Evolutionary conservation across 75 land plant species (phyloP), one percentile per base, ranked within the genome.

Genomic region (Ceratopteris richardii): DNA sequence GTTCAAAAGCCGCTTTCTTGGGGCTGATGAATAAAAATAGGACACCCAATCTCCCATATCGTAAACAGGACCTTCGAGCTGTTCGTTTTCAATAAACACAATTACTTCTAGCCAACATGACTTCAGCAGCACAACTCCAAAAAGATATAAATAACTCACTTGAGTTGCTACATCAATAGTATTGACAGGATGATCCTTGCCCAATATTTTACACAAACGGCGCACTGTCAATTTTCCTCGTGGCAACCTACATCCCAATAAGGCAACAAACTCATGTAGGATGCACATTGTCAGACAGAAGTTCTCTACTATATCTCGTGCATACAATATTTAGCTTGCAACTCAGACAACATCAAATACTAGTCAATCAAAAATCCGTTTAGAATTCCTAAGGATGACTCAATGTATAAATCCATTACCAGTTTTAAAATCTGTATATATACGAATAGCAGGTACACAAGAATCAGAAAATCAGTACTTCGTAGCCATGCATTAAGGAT

Each of bases 121-220:
- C 22, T 25, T 40, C 44, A 22, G 23, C 14, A 60, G 1, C 40
- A 22, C 7, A 42, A 60, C 3, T 1, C 1, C 28, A 60, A 22
- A 22, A 6, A 13, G 16, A 66, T 2, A 22, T 28, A 17, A 6
- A 61, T 21, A 28, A 22, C 5, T 30, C 25, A 70, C 73, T 66
- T 70, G 73, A 41, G 73, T 70, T 33, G 73, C 54, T 17, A 70
- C 73, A 63, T 70, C 73, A 36, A 70, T 70, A 40, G 73, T 70
- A 20, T 70, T 52, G 24, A 70, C 56, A 24, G 40, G 73, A 18
- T 62, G 60, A 18, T 63, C 58, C 3, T 31, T 43, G 2, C 73
- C 73, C 27, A 70, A 58, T 39, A 56, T 44, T 0, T 70, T 44
- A 1, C 60, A 59, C 7, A 70, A n/a, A 6, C 64, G 65, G 0